phyloP scores from a whole-genome alignment of 225 moss, liverwort and hornwort species.

The Polytrichum formosum region DNA sequence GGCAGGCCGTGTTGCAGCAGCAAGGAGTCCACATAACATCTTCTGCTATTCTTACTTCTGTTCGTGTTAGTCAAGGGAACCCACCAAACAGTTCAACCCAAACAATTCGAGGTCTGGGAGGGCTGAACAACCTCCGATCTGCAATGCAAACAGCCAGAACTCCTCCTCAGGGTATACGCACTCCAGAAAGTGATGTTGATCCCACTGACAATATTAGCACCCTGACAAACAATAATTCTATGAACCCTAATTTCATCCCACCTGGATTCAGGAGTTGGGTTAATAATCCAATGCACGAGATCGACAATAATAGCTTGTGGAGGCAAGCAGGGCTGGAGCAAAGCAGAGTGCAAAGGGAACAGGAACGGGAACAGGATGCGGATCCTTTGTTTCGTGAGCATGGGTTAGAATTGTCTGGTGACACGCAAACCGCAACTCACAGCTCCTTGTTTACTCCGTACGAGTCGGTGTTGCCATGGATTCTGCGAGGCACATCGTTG shows the following conservation, averaged over 20 bases:
- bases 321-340: slow-evolving; percentile 19
- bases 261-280: slow-evolving; percentile 33
- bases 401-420: slow-evolving; percentile 21
- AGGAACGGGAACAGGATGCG: slow-evolving; percentile 13
- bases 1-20: slow-evolving; percentile 52
- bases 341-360: slow-evolving; percentile 15
- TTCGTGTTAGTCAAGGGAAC: slow-evolving; percentile 41
- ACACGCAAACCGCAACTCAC: slow-evolving; percentile 11
- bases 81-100: slow-evolving; percentile 17
- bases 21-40: slow-evolving; percentile 63
- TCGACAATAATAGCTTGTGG: slow-evolving; percentile 37
- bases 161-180: slow-evolving; percentile 6
- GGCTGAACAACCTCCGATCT: slow-evolving; percentile 3
- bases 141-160: slow-evolving; percentile 13
- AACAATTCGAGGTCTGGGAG: slow-evolving; percentile 22
- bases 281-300: slow-evolving; percentile 29
- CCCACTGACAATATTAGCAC: background rate
- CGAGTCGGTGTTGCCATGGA: slow-evolving; percentile 56
- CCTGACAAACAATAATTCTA: slow-evolving; percentile 3
- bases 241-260: slow-evolving; percentile 5
- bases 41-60: slow-evolving; percentile 48
- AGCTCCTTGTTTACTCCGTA: slow-evolving; percentile 1
- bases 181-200: slow-evolving; percentile 1
- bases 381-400: slow-evolving; percentile 1
- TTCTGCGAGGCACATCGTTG: slow-evolving; percentile 36